phyloP scores from a whole-genome alignment of 2,329 filamentous ascomycete species.

The Ambrosiella cleistominuta region DNA sequence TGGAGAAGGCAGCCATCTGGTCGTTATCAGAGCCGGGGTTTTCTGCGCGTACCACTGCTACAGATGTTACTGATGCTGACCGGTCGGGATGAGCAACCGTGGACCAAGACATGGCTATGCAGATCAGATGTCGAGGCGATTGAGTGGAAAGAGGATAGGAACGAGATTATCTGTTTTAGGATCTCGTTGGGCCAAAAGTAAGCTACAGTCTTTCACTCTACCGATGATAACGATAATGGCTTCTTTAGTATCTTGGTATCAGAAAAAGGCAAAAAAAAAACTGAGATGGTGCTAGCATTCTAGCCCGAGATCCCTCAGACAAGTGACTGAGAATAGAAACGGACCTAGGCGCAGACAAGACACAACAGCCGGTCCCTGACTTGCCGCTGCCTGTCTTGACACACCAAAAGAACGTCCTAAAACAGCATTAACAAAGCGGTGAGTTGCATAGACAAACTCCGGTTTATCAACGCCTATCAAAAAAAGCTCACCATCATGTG shows the following conservation, averaged over 20 bases:
- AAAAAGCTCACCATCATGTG: neutral
- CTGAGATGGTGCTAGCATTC: too few species aligned
- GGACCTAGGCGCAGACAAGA: too few species aligned
- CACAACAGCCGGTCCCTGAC: too few species aligned
- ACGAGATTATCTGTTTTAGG: neutral
- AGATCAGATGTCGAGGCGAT: neutral
- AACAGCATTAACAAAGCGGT: neutral
- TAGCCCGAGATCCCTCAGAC: too few species aligned
- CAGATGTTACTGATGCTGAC: neutral
- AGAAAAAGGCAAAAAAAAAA: too few species aligned
- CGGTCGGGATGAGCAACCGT: neutral
- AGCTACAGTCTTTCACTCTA: too few species aligned
- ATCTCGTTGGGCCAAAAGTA: neutral
- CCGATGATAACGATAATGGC: too few species aligned
- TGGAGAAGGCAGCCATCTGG: neutral
- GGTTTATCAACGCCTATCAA: neutral
- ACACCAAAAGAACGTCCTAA: neutral
- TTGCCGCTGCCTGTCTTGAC: neutral
- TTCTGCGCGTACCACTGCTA: neutral
- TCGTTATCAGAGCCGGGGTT: neutral
- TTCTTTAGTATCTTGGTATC: too few species aligned
- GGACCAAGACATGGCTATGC: neutral
- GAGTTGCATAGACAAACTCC: neutral
- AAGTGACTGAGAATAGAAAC: too few species aligned
- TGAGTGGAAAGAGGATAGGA: neutral